phyloP scores from a whole-genome alignment of 1,284 basidiomycete species.

The Pseudozyma pruni region DNA sequence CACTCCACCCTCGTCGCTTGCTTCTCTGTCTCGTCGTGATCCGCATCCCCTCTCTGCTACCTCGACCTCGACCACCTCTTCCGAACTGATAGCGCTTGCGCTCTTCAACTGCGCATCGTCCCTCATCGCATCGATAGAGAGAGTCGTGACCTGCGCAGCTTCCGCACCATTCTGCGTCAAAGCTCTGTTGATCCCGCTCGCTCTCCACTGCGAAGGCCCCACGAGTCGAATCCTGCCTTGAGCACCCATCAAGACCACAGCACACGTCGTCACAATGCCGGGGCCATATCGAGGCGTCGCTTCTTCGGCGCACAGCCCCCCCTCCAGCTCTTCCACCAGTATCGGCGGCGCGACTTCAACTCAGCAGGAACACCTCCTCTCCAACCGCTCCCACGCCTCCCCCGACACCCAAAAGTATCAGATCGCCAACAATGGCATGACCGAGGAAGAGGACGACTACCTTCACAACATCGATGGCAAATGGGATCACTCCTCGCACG shows the following conservation, averaged over 20 bases:
- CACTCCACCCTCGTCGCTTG: too few species aligned
- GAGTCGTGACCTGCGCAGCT: too few species aligned
- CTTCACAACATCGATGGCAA: conserved; percentile 53
- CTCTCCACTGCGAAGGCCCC: too few species aligned
- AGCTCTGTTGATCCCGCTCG: too few species aligned
- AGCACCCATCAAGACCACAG: background rate
- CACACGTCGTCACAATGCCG: conserved; percentile 13
- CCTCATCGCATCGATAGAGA: too few species aligned
- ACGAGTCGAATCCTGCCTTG: background rate
- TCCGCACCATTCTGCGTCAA: conserved; percentile 1
- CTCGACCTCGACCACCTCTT: too few species aligned
- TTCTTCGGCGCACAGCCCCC: conserved; percentile 25
- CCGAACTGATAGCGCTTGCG: too few species aligned
- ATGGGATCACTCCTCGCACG: conserved; percentile 49
- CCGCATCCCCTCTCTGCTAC: too few species aligned
- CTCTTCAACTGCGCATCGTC: too few species aligned
- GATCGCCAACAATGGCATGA: conserved; percentile 15
- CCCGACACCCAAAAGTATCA: conserved; percentile 24
- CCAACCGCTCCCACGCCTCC: conserved; percentile 4
- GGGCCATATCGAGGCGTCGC: conserved; percentile 23
- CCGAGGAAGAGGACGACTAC: conserved; percentile 60
- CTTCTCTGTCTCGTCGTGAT: too few species aligned
- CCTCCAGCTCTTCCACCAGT: conserved; percentile 36
- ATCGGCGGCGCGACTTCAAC: conserved; percentile 17
- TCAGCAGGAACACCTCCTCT: conserved; percentile 20